Conservation (phyloP, 1,284 basidiomycete species). For the Cutaneotrichosporon cavernicola region DNA sequence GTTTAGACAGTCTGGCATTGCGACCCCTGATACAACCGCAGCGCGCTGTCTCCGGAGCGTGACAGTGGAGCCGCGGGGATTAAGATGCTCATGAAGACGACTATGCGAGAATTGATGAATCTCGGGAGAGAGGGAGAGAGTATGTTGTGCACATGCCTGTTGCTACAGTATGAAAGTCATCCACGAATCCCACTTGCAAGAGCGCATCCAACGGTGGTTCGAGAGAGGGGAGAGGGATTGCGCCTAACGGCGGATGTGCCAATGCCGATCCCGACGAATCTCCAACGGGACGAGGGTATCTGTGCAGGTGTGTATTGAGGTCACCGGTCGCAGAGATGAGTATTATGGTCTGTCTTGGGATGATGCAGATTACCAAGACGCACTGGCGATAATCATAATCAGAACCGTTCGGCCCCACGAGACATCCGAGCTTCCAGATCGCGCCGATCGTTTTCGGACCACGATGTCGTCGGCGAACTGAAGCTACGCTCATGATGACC, state of each 20-base stretch:
- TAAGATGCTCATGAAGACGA: slow-evolving; percentile 3
- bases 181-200: slow-evolving; percentile 2
- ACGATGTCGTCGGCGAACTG: slow-evolving; percentile 11
- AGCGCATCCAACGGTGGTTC: not conserved
- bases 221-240: not conserved
- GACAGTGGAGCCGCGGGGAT: not conserved
- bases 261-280: not conserved
- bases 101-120: not conserved
- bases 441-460: slow-evolving; percentile 17
- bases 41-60: not conserved
- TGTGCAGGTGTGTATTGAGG: slow-evolving; percentile 21
- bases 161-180: slow-evolving; percentile 16
- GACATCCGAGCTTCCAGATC: slow-evolving; percentile 9
- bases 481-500: slow-evolving; percentile 25
- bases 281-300: slow-evolving; percentile 13
- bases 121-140: slow-evolving; percentile 6
- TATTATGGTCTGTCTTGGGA: not conserved
- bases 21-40: not conserved
- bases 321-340: not conserved
- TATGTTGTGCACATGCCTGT: slow-evolving; percentile 16
- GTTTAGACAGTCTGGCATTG: slow-evolving; percentile 9
- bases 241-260: not conserved
- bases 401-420: slow-evolving; percentile 16
- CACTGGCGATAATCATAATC: not conserved
- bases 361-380: not conserved